Evolutionary conservation across 352 stramenopile genomes (phyloP).

Genomic region (Peronospora belbahrii): DNA sequence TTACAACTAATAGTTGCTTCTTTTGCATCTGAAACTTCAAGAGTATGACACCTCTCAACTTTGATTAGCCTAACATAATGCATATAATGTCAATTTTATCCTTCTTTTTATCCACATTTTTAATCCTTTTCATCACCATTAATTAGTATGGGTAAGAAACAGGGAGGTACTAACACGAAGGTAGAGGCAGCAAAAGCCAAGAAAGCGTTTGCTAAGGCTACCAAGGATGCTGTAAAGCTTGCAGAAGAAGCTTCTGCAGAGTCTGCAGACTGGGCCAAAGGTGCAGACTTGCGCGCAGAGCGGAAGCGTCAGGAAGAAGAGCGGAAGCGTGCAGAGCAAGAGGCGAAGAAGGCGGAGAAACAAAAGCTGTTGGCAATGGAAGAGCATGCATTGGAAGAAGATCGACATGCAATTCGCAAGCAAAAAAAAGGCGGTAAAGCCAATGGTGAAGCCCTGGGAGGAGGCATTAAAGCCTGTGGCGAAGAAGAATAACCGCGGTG

Average conservation of each 20-base stretch:
- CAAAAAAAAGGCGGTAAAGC: constrained; percentile 61
- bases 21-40: too few relatives aligned
- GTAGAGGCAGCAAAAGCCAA: constrained; percentile 66
- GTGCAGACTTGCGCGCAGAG: constrained; percentile 39
- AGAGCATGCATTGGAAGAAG: constrained; percentile 48
- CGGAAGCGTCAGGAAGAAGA: constrained; percentile 46
- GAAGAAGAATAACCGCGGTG: constrained; percentile 69
- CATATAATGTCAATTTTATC: too few relatives aligned
- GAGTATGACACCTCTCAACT: neutral
- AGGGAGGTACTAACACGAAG: constrained; percentile 54
- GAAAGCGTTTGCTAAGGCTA: constrained; percentile 47
- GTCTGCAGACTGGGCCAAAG: constrained; percentile 53
- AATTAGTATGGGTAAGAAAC: constrained; percentile 37
- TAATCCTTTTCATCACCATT: neutral
- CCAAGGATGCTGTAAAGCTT: constrained; percentile 48
- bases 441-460: constrained; percentile 59
- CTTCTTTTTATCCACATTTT: too few relatives aligned
- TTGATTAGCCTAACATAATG: too few relatives aligned
- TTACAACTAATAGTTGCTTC: too few relatives aligned
- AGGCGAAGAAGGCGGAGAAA: constrained; percentile 67
- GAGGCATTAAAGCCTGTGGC: constrained; percentile 43
- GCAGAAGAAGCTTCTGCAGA: constrained; percentile 35
- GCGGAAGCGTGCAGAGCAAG: constrained; percentile 47
- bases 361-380: constrained; percentile 62
- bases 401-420: constrained; percentile 61